Evolutionary conservation across 495 filamentous ascomycete genomes (phyloP), one percentile per base, ranked within the genome.

Genomic region (Penicillium coprophilum): DNA sequence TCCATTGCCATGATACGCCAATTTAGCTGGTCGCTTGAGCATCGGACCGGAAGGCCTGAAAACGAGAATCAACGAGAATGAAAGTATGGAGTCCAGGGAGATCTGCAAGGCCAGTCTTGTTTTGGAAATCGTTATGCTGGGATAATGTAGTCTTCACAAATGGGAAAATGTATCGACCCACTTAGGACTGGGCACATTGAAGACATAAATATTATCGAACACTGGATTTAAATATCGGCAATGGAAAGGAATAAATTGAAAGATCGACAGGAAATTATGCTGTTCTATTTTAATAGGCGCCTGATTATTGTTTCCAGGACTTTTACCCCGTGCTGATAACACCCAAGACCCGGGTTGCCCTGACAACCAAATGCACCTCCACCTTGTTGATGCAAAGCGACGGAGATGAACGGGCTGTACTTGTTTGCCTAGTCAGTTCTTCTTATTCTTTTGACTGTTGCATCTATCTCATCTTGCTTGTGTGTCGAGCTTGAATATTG

Each of bases 291-390:
- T 7, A 47, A 19, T 30, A 47, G 5, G n/a, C n/a, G n/a, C n/a
- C 4, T 40, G 21, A 20, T 40, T 12, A 51, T 40, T 40, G n/a
- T 13, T 28, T 27, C 13, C 31, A 47, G 12, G 23, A 10, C 15
- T 50, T 32, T 38, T 38, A 46, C 59, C 58, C 62, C 62, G 49
- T 62, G 58, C 58, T 55, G 57, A 36, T 40, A 10, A 36, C 31
- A 34, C 7, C 34, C n/a, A 51, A 39, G 7, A 11, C 15, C 41
- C 21, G 27, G 27, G 70, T 72, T 72, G 68, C 64, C 68, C 51
- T 49, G 68, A 65, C 57, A 64, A 72, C 68, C 30, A 34, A 45
- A 46, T 59, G 55, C 65, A 61, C 61, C 57, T 63, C 63, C 64
- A 64, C 61, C 46, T 61, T 64, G 64, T 66, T 64, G 64, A 66